Percentiles rank a stretch among this genome's conserved stretches.
phyloP scores from a whole-genome alignment of 441 rosid genomes.

The Hypseocharis bilobata region DNA sequence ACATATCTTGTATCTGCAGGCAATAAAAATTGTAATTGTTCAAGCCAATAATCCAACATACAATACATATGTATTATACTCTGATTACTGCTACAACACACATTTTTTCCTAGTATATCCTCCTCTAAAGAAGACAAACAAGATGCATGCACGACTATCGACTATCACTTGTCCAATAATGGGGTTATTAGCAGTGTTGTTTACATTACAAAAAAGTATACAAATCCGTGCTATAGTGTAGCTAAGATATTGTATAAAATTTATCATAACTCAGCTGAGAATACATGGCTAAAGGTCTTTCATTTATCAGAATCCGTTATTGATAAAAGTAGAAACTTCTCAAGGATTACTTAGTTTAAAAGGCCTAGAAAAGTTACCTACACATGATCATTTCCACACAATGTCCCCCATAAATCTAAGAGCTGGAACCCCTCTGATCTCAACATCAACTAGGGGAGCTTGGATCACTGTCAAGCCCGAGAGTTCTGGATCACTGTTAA shows the following conservation, averaged over 20 bases:
- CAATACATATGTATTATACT: too few species aligned
- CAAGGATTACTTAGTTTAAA: neutral
- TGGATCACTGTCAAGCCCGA: conserved; percentile 51
- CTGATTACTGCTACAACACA: too few species aligned
- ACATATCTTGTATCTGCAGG: neutral
- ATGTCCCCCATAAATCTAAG: conserved; percentile 78
- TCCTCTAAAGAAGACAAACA: too few species aligned
- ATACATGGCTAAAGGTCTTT: neutral
- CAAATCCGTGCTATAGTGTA: neutral
- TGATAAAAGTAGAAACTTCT: neutral
- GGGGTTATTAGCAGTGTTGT: too few species aligned
- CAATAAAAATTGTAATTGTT: too few species aligned
- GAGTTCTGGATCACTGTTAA: conserved; percentile 63
- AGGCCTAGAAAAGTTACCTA: neutral
- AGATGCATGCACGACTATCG: neutral
- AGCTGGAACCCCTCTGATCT: conserved; percentile 95
- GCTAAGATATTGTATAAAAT: neutral
- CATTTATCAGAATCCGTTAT: neutral
- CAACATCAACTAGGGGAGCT: conserved; percentile 83
- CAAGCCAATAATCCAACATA: too few species aligned
- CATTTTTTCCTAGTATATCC: too few species aligned
- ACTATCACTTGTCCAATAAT: neutral
- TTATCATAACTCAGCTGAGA: neutral
- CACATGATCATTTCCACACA: conserved; percentile 59
- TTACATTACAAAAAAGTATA: too few species aligned